Conservation (phyloP, 495 filamentous ascomycete species). For the Usnea hakonensis region DNA sequence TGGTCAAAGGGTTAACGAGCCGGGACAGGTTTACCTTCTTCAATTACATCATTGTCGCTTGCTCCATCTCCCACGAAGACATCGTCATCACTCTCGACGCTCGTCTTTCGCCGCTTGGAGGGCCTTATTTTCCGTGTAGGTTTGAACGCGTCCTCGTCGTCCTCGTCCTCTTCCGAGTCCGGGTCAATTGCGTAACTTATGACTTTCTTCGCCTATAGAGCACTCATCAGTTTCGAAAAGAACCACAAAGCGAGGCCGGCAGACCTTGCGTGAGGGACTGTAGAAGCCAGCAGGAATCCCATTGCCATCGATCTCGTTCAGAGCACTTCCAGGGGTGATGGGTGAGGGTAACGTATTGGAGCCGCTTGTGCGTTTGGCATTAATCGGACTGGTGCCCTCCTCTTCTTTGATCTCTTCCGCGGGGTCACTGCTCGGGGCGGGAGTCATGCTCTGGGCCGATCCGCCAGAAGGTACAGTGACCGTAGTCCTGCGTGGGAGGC, state of each 20-base stretch:
- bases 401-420: conserved; percentile 33
- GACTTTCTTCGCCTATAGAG: conserved; percentile 37
- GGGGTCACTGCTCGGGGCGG: conserved; percentile 75
- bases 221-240: background rate
- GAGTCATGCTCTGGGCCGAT: conserved; percentile 51
- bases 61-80: conserved; percentile 48
- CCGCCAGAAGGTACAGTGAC: conserved; percentile 33
- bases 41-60: conserved; percentile 53
- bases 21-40: conserved; percentile 24
- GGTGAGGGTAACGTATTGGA: conserved; percentile 13
- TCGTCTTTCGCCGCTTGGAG: conserved; percentile 46
- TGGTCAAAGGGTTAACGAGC: background rate
- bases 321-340: conserved; percentile 19
- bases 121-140: conserved; percentile 35
- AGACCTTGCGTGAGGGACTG: conserved; percentile 44
- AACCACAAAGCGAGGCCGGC: background rate
- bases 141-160: conserved; percentile 45
- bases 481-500: conserved; percentile 14
- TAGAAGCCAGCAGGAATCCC: conserved; percentile 22
- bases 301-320: background rate
- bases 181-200: conserved; percentile 34
- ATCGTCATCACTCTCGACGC: conserved; percentile 57
- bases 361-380: conserved; percentile 20
- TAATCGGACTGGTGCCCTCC: conserved; percentile 22
- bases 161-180: conserved; percentile 47